Conservation (phyloP, 1,139 yeast species). For the Pichia sp. region DNA sequence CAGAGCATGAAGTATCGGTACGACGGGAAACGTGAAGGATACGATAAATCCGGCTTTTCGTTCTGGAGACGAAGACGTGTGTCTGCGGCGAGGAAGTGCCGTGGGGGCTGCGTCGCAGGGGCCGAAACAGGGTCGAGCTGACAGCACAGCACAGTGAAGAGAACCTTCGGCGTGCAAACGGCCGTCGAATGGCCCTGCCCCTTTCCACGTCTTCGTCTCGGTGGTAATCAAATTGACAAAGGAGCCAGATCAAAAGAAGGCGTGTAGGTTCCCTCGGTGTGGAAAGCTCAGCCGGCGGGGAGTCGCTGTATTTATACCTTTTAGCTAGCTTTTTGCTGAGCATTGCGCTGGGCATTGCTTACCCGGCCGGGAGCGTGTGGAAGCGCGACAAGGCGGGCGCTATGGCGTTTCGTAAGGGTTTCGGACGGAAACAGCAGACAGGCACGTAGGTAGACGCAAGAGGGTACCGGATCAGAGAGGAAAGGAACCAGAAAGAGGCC, state of each 20-base stretch:
- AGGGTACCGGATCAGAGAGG: not conserved
- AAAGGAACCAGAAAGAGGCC: slow-evolving; percentile 6
- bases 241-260: slow-evolving; percentile 5
- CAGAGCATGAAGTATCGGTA: slow-evolving; percentile 32
- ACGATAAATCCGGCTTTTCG: slow-evolving; percentile 30
- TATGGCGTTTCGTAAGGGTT: too few species aligned
- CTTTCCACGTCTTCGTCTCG: slow-evolving; percentile 3
- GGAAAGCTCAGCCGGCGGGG: too few species aligned
- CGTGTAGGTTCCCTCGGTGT: too few species aligned
- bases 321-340: too few species aligned
- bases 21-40: slow-evolving; percentile 10
- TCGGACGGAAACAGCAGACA: too few species aligned
- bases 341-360: too few species aligned
- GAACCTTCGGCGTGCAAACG: slow-evolving; percentile 5
- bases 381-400: too few species aligned
- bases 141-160: slow-evolving; percentile 5
- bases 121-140: not conserved
- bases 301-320: too few species aligned
- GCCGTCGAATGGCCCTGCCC: not conserved
- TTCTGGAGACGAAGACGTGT: slow-evolving; percentile 16
- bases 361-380: too few species aligned
- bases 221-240: slow-evolving; percentile 26
- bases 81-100: not conserved
- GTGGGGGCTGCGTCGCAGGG: not conserved
- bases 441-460: too few species aligned